A percentile compares a stretch with the other conserved stretches of the same genome.
Conservation (phyloP, 192 early-diverging fungal species). For the Podila epicladia region DNA sequence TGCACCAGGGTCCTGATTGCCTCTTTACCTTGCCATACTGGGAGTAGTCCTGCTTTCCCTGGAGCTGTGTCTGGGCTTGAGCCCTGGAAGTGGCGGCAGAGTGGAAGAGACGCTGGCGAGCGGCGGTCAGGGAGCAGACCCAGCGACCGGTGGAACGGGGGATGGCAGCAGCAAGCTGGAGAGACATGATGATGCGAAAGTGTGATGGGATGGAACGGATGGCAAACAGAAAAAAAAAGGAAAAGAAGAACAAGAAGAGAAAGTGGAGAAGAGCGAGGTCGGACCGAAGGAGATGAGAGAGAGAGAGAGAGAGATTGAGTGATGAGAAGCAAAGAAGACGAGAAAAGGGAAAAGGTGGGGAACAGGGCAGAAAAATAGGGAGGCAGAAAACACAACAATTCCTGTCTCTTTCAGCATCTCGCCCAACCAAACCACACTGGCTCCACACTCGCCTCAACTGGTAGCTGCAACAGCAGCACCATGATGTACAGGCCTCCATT, state of each 20-base stretch:
- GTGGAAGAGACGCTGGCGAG: conserved; percentile 52
- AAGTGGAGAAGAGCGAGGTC: conserved; percentile 1
- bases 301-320: too few relatives aligned
- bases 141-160: conserved; percentile 45
- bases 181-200: conserved; percentile 21
- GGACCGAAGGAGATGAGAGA: conserved; percentile 1
- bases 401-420: too few relatives aligned
- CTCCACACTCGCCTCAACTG: too few relatives aligned
- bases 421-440: neutral
- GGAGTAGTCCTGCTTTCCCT: conserved; percentile 30
- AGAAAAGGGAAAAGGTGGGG: conserved; percentile 4
- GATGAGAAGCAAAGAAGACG: neutral
- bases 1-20: neutral
- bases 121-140: conserved; percentile 48
- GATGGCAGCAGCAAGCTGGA: conserved; percentile 47
- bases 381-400: neutral
- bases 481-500: too few relatives aligned
- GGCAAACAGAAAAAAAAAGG: neutral
- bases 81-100: conserved; percentile 17
- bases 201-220: neutral
- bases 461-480: too few relatives aligned
- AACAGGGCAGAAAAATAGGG: neutral
- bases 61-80: conserved; percentile 23
- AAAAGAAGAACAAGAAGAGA: conserved; percentile 1
- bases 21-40: conserved; percentile 47